Base-by-base conservation (phyloP, 2,329 filamentous ascomycete species). In the Xylogone sp. region DNA sequence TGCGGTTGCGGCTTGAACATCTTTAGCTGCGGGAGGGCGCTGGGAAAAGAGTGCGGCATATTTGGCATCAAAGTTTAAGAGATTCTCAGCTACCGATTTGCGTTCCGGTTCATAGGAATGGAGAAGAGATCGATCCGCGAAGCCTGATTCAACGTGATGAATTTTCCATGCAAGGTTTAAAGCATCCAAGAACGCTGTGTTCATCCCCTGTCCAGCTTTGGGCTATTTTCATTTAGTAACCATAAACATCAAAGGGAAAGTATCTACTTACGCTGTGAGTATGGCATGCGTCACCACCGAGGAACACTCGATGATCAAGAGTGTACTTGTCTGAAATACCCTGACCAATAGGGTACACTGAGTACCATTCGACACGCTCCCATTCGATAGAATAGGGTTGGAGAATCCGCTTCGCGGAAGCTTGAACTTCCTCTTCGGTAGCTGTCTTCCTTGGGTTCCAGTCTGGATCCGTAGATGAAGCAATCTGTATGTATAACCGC, bases 161-260 rank as follows among this genome's bases (percentile, higher is more conserved):
- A 97, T 88, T 74, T 97, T 97, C 92, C 92, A 97, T 7, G 92
- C 92, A 42, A 97, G 76, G 68, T 97, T 97, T 54, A 90, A 82
- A 1, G 90, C 90, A 59, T 93, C 87, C 48, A 88, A 74, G 70
- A 90, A 90, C 3, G 86, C 86, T 0, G 87, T 87, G 63, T 90
- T 90, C 87, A 90, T 90, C 24, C 87, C 87, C 68, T 90, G 87
- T 1, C 87, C 87, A 27, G 86, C 87, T 73, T 89, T 90, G 34
- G 86, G 86, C 80, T 83, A 62, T 78, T 78, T 69, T 69, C 80
- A 79, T 20, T 81, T 75, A 57, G 79, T 81, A 70, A 81, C 81
- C 78, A 81, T n/a, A 20, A 12, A 5, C 16, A 19, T 20, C 46
- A 12, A 43, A 21, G 27, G 39, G 12, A 31, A 19, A 24, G n/a